Conservation (phyloP, 2,329 filamentous ascomycete genomes). For the Aspergillus luchuensis region DNA sequence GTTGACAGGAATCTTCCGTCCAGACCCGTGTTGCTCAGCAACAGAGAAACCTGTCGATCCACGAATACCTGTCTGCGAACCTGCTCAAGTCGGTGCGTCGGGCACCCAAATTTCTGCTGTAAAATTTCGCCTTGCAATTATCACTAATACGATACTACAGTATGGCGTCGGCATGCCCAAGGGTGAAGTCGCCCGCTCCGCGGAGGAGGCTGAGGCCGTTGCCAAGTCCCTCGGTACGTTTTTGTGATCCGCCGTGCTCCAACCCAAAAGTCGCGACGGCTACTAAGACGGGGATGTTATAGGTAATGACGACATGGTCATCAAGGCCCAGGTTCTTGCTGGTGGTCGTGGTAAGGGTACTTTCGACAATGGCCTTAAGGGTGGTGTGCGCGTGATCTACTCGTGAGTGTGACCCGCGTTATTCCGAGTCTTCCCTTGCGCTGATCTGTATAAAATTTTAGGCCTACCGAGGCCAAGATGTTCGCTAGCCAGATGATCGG, state of each 20-base stretch:
- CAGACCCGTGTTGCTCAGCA: constrained; percentile 62
- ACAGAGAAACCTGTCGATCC: constrained; percentile 91
- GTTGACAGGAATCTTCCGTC: constrained; percentile 57
- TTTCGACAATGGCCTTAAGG: constrained; percentile 98
- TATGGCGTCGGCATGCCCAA: constrained; percentile 94
- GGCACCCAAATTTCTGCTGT: neutral
- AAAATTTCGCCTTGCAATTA: neutral
- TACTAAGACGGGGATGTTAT: neutral
- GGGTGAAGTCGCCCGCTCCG: constrained; percentile 79
- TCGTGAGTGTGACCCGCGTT: constrained; percentile 58
- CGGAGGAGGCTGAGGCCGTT: constrained; percentile 86
- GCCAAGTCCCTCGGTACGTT: constrained; percentile 79
- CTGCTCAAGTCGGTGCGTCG: constrained; percentile 68
- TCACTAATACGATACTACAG: constrained; percentile 51
- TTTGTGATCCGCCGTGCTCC: constrained; percentile 1
- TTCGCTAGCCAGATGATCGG: constrained; percentile 99
- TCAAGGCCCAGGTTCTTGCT: constrained; percentile 98
- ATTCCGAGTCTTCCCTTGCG: constrained; percentile 17
- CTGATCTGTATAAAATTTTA: constrained; percentile 30
- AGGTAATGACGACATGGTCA: constrained; percentile 92
- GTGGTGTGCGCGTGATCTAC: constrained; percentile 98
- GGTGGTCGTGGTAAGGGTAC: constrained; percentile 96
- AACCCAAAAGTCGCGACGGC: constrained; percentile 12
- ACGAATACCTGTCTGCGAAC: constrained; percentile 96
- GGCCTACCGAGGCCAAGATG: constrained; percentile 89